Evolutionary conservation across 768 basidiomycete species (phyloP).

Genomic region (Phanerochaete carnosa): DNA sequence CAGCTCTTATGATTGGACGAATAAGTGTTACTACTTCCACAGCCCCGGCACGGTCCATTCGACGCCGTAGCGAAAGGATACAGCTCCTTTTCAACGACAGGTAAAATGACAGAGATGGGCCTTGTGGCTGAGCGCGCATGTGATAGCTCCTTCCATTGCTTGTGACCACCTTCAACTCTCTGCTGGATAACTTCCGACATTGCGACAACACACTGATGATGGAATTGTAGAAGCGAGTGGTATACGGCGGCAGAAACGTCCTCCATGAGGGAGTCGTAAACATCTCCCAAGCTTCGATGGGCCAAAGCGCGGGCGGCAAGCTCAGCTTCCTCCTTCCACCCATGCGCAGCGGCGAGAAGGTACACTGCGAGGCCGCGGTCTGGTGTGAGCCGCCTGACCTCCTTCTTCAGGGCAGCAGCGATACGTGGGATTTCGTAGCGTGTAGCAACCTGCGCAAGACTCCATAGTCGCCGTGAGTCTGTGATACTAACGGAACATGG

Average conservation of each 20-base stretch:
- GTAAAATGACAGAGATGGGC: not conserved
- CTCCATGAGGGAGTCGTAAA: not conserved
- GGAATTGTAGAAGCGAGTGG: not conserved
- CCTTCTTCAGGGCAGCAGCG: not conserved
- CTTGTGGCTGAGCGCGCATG: not conserved
- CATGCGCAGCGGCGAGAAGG: not conserved
- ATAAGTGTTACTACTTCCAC: not conserved
- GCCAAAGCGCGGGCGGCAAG: not conserved
- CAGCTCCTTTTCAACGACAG: not conserved
- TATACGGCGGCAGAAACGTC: not conserved
- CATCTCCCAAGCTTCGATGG: not conserved
- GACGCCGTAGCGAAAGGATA: not conserved
- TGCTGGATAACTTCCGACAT: not conserved
- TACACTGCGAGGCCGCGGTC: not conserved
- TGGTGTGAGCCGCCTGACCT: not conserved
- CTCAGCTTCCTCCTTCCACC: not conserved
- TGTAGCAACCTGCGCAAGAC: not conserved
- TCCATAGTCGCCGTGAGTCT: not conserved
- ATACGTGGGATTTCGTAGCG: not conserved
- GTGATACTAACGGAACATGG: not conserved
- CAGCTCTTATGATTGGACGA: too few relatives aligned
- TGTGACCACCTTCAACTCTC: not conserved
- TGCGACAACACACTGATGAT: not conserved
- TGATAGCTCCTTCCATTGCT: not conserved
- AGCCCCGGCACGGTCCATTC: not conserved